Percentiles rank a stretch among this genome's conserved stretches.
Evolutionary conservation across 139 green algal species (phyloP).

Genomic region (Edaphochlamys debaryana): DNA sequence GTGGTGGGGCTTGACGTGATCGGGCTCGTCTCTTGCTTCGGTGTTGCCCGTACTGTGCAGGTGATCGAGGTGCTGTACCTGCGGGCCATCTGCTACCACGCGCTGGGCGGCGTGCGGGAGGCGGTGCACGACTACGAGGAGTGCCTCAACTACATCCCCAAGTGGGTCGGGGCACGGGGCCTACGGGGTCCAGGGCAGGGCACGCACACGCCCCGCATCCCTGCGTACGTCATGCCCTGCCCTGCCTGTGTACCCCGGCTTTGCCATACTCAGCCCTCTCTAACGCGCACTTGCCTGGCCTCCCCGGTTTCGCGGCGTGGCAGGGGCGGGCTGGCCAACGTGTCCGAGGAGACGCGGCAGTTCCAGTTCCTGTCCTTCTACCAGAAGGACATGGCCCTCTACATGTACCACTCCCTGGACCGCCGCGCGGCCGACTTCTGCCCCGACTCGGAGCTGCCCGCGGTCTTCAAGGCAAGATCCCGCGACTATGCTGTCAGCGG

Average conservation of each 20-base stretch:
- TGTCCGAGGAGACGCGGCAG: slow-evolving; percentile 54
- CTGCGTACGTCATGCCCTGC: too few species aligned
- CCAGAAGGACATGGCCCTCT: slow-evolving; percentile 77
- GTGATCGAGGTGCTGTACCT: slow-evolving; percentile 77
- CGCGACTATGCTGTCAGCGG: too few species aligned
- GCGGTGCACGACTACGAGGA: slow-evolving; percentile 57
- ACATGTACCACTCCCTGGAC: slow-evolving; percentile 71
- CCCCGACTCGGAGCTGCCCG: slow-evolving; percentile 75
- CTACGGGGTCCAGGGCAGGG: too few species aligned
- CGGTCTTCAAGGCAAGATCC: slow-evolving; percentile 87
- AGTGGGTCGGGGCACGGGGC: background rate
- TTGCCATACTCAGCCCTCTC: too few species aligned
- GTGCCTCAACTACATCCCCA: slow-evolving; percentile 41
- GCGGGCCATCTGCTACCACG: slow-evolving; percentile 58
- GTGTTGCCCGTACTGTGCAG: slow-evolving; percentile 14
- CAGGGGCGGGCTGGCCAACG: background rate
- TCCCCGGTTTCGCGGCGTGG: too few species aligned
- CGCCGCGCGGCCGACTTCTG: slow-evolving; percentile 62
- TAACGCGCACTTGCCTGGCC: too few species aligned
- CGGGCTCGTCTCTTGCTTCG: too few species aligned
- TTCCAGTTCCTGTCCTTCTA: slow-evolving; percentile 85
- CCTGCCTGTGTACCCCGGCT: too few species aligned
- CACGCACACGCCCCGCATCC: too few species aligned
- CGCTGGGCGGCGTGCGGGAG: slow-evolving; percentile 44
- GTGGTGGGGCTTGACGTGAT: too few species aligned